Base-by-base conservation (phyloP, 2,329 filamentous ascomycete genomes). In the Hawksworthiomyces lignivorus region DNA sequence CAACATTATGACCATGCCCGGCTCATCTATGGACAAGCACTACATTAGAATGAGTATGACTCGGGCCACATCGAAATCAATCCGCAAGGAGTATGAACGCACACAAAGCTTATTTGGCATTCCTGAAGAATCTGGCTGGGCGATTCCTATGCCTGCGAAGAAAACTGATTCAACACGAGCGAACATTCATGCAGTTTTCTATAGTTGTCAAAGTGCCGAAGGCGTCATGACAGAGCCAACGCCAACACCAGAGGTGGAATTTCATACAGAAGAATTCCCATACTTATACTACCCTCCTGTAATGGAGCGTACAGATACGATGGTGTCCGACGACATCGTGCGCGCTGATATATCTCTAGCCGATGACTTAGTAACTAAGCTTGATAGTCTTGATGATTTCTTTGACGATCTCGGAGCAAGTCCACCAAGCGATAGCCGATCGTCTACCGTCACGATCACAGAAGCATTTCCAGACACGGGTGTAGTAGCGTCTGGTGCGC, bases 11-110 rank as follows among this genome's bases (percentile, higher is more conserved):
- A 87, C 85, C 21, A 90, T 97, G 69, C 88, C 88, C 1, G 85
- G 87, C 5, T 88, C 85, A 24, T 84, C 90, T 1, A 87, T 95
- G 74, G 92, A 97, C 61, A 87, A 86, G 53, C 87, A 96, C 53
- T 88, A 97, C 56, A 68, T 98, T 45, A 80, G 92, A 29, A 98
- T 98, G 94, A 97, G 90, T 62, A 96, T 98, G 87, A 89, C 88
- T 5, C 83, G 86, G 11, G 82, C 85, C 1, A 87, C 88, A 3
- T 92, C 88, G 1, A 84, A 85, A 52, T 80, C 84, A 0, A 84
- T 92, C 37, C 82, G 87, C 36, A 97, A 96, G 58, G 89, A 97
- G 62, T 97, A 95, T 53, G 90, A 95, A 57, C 82, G 86, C 18
- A 95, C 87, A 0, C 85, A 95, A 59, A 96, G 88, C 55, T 66